Evolutionary conservation across 2,329 filamentous ascomycete genomes (phyloP).

Genomic region (Xylariaceae sp.): DNA sequence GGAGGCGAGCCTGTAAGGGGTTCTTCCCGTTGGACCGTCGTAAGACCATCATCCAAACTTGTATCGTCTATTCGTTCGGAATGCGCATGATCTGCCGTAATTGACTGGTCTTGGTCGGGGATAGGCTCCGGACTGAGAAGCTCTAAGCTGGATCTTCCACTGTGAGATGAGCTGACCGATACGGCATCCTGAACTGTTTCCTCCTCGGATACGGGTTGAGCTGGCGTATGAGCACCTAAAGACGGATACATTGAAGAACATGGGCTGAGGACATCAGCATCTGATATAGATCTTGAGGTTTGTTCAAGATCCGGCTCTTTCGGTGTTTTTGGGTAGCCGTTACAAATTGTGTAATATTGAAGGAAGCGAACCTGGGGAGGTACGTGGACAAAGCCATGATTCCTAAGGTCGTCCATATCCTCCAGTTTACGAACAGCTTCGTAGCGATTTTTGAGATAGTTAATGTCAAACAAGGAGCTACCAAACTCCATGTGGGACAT

Average conservation of each 20-base stretch:
- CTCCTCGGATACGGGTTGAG: constrained; percentile 10
- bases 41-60: background rate
- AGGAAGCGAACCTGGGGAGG: constrained; percentile 68
- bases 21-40: background rate
- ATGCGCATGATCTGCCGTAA: background rate
- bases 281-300: constrained; percentile 15
- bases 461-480: constrained; percentile 73
- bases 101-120: constrained; percentile 19
- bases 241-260: constrained; percentile 25
- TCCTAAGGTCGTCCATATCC: constrained; percentile 58
- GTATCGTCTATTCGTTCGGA: background rate
- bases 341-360: constrained; percentile 89
- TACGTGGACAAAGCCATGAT: constrained; percentile 33
- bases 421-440: constrained; percentile 67
- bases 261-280: constrained; percentile 10
- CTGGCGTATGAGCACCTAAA: background rate
- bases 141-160: constrained; percentile 23
- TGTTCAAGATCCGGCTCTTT: constrained; percentile 27
- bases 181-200: background rate
- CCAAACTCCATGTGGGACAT: constrained; percentile 83
- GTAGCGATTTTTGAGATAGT: constrained; percentile 68
- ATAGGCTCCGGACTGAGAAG: constrained; percentile 28
- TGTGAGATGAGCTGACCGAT: constrained; percentile 13
- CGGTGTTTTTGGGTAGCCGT: constrained; percentile 61
- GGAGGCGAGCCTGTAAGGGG: background rate